These are phyloP conservation scores for Talaromyces sp. DNA, from an alignment of 2,329 filamentous ascomycete genomes.

Conservation along the genomic window DNA sequence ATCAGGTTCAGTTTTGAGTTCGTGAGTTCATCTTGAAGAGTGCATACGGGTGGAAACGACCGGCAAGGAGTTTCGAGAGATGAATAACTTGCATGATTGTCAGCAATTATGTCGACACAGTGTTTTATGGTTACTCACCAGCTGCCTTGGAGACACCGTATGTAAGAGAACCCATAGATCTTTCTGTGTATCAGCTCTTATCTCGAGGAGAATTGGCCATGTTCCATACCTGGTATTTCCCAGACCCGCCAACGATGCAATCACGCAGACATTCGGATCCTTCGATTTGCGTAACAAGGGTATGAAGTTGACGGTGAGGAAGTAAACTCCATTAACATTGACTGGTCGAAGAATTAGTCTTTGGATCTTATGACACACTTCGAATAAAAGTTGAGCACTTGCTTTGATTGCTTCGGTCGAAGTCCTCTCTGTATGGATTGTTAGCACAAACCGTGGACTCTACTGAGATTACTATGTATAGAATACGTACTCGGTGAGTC, in stretches of 20 bases:
- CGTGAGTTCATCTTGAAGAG: neutral
- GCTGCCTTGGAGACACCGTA: constrained; percentile 28
- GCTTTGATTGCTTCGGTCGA: constrained; percentile 15
- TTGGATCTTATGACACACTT: neutral
- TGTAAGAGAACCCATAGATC: constrained; percentile 24
- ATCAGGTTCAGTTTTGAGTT: neutral
- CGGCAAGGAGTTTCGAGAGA: constrained; percentile 22
- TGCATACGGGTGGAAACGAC: constrained; percentile 17
- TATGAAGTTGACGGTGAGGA: constrained; percentile 26
- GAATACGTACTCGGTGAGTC: constrained; percentile 15
- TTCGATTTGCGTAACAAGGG: constrained; percentile 26
- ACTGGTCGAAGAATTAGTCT: constrained; percentile 19
- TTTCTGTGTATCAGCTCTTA: neutral
- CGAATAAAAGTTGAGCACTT: neutral
- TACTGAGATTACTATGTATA: neutral
- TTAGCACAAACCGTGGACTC: neutral
- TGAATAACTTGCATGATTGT: constrained; percentile 20
- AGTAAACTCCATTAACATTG: constrained; percentile 30
- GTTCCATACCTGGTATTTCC: constrained; percentile 23
- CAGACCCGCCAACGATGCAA: constrained; percentile 27
- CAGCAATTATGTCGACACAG: neutral
- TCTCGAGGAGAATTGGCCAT: neutral
- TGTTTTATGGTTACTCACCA: constrained; percentile 1
- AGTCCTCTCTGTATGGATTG: constrained; percentile 8
- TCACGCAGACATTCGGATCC: constrained; percentile 27